Evolutionary conservation across 805 yeast genomes (phyloP).

Genomic region (Schizosaccharomyces cryophilus): DNA sequence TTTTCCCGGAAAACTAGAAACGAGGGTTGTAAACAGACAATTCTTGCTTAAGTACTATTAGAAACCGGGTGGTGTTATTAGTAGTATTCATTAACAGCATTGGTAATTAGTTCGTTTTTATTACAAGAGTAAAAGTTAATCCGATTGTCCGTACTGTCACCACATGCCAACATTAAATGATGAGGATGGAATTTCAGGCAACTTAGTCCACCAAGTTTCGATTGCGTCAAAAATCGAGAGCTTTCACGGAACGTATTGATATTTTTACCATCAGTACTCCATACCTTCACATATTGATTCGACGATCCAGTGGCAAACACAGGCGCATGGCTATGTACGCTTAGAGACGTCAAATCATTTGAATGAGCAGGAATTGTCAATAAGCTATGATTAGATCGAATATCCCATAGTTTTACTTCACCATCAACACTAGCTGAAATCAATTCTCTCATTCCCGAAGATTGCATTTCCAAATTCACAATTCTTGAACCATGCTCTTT

Average conservation of each 20-base stretch:
- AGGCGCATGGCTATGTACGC: conserved; percentile 92
- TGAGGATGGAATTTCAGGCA: conserved; percentile 73
- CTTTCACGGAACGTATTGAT: conserved; percentile 34
- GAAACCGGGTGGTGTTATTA: too few species aligned
- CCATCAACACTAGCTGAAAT: conserved; percentile 65
- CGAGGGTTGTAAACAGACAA: too few species aligned
- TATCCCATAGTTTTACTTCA: conserved; percentile 70
- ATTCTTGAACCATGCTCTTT: conserved; percentile 32
- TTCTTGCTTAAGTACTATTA: too few species aligned
- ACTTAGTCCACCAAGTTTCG: conserved; percentile 18
- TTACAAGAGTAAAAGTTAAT: conserved; percentile 27
- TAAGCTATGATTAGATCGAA: conserved; percentile 47
- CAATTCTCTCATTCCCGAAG: conserved; percentile 84
- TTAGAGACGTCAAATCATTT: conserved; percentile 36
- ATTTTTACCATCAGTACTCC: conserved; percentile 66
- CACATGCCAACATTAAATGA: conserved; percentile 73
- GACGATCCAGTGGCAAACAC: conserved; percentile 62
- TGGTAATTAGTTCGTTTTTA: background rate
- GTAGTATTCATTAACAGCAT: background rate
- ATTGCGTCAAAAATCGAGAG: conserved; percentile 13
- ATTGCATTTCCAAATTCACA: conserved; percentile 71
- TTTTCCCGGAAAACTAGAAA: too few species aligned
- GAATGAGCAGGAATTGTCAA: conserved; percentile 33
- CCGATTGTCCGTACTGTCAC: conserved; percentile 51
- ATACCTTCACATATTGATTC: conserved; percentile 41